These are phyloP conservation scores for Sporothrix protearum DNA, from an alignment of 2,329 filamentous ascomycete species.

Conservation along the genomic window DNA sequence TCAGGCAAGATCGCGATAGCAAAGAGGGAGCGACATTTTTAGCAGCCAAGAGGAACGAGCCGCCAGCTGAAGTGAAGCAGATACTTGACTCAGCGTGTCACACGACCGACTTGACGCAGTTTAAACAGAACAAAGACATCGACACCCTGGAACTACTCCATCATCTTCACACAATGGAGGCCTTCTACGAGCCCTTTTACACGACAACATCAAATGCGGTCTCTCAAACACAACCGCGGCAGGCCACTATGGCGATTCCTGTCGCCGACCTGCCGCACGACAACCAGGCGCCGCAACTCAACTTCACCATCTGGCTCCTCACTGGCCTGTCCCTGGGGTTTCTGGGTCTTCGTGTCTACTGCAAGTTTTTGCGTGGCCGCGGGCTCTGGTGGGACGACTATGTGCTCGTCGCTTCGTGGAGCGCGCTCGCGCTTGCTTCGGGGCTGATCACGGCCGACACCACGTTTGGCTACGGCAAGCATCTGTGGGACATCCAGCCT, in stretches of 20 bases:
- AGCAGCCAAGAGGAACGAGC: not conserved
- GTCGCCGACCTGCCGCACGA: conserved; percentile 22
- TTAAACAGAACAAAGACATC: not conserved
- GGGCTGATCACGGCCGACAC: conserved; percentile 26
- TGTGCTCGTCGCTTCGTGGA: conserved; percentile 32
- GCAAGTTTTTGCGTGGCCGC: conserved; percentile 32
- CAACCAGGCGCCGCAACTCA: conserved; percentile 29
- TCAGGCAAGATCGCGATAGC: not conserved
- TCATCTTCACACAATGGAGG: not conserved
- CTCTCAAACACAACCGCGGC: not conserved
- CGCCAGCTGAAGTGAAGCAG: not conserved
- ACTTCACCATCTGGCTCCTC: conserved; percentile 30
- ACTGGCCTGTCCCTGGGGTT: conserved; percentile 28
- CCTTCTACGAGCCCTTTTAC: not conserved
- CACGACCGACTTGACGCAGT: conserved; percentile 1
- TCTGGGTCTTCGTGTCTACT: conserved; percentile 32
- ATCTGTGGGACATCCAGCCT: conserved; percentile 29
- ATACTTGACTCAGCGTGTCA: not conserved
- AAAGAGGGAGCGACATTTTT: not conserved
- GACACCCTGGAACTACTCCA: not conserved
- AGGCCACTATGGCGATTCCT: not conserved
- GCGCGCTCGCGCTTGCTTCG: conserved; percentile 27
- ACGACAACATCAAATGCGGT: not conserved
- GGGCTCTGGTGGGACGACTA: conserved; percentile 35
- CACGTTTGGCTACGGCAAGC: conserved; percentile 29